These are phyloP conservation scores for Talaromyces funiculosus DNA, from an alignment of 2,329 filamentous ascomycete genomes.

Conservation along the genomic window DNA sequence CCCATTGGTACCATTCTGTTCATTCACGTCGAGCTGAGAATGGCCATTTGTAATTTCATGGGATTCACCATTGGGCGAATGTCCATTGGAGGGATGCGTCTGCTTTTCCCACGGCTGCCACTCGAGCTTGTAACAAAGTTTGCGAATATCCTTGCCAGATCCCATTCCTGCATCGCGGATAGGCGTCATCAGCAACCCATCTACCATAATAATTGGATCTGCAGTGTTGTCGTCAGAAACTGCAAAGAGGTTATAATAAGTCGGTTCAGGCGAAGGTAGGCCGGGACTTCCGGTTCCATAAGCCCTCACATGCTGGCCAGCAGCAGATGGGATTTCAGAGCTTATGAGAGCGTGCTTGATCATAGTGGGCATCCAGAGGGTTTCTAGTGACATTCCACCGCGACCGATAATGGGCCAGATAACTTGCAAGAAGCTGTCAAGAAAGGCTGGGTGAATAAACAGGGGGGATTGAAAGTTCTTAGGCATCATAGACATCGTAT, in stretches of 20 bases:
- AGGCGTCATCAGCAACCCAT: conserved; percentile 23
- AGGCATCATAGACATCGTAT: conserved; percentile 46
- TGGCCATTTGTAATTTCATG: neutral
- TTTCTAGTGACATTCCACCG: conserved; percentile 24
- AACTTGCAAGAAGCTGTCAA: conserved; percentile 36
- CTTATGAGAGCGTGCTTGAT: conserved; percentile 25
- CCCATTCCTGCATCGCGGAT: conserved; percentile 17
- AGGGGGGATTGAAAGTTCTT: conserved; percentile 40
- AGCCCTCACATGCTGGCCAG: conserved; percentile 18
- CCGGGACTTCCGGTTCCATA: conserved; percentile 15
- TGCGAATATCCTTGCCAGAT: conserved; percentile 10
- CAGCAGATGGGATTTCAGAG: conserved; percentile 14
- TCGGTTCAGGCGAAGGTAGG: conserved; percentile 5
- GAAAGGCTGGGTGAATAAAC: conserved; percentile 43
- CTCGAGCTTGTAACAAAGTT: conserved; percentile 22
- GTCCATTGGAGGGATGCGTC: neutral
- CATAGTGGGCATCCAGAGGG: conserved; percentile 31
- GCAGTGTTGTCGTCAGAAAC: conserved; percentile 16
- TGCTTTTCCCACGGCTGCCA: conserved; percentile 18
- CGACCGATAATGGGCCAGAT: conserved; percentile 31
- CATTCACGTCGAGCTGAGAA: neutral
- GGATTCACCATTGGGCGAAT: neutral
- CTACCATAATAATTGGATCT: conserved; percentile 19
- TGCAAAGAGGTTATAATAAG: conserved; percentile 14
- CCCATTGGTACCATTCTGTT: neutral